phyloP scores from a whole-genome alignment of 129 eudicot species.

The Lactuca saligna region DNA sequence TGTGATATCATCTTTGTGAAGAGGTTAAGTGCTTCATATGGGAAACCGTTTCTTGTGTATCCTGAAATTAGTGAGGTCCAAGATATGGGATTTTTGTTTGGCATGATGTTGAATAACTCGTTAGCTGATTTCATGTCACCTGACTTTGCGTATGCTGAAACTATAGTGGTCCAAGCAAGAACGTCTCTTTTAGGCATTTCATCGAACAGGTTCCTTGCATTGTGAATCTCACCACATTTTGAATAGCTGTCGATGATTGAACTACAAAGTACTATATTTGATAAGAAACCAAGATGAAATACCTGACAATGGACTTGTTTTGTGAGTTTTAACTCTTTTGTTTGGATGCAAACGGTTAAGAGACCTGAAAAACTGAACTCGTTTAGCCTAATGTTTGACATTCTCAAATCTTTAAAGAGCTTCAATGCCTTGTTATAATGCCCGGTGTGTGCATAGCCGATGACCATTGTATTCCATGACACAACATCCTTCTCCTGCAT shows the following conservation, averaged over 20 bases:
- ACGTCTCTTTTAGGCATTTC: conserved; percentile 60
- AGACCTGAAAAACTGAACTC: conserved; percentile 71
- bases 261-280: conserved; percentile 61
- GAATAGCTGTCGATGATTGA: conserved; percentile 67
- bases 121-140: conserved; percentile 57
- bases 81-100: conserved; percentile 56
- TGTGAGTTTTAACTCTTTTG: conserved; percentile 45
- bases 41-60: conserved; percentile 59
- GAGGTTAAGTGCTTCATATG: conserved; percentile 49
- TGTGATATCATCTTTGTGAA: conserved; percentile 47
- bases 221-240: conserved; percentile 54
- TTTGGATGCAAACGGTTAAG: conserved; percentile 53
- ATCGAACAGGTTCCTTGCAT: conserved; percentile 65
- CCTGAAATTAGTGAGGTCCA: conserved; percentile 75
- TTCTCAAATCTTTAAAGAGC: conserved; percentile 51
- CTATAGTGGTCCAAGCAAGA: conserved; percentile 67
- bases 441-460: conserved; percentile 62
- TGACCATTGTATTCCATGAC: conserved; percentile 75
- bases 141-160: conserved; percentile 62
- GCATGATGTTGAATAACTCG: conserved; percentile 56
- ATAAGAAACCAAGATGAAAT: conserved; percentile 43
- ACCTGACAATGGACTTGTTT: conserved; percentile 69
- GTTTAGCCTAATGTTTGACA: conserved; percentile 37
- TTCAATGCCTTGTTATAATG: conserved; percentile 43
- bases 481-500: conserved; percentile 74